Percentiles rank a stretch among this genome's conserved stretches.
phyloP scores from a whole-genome alignment of 768 basidiomycete genomes.

The Cantharellus anzutake region DNA sequence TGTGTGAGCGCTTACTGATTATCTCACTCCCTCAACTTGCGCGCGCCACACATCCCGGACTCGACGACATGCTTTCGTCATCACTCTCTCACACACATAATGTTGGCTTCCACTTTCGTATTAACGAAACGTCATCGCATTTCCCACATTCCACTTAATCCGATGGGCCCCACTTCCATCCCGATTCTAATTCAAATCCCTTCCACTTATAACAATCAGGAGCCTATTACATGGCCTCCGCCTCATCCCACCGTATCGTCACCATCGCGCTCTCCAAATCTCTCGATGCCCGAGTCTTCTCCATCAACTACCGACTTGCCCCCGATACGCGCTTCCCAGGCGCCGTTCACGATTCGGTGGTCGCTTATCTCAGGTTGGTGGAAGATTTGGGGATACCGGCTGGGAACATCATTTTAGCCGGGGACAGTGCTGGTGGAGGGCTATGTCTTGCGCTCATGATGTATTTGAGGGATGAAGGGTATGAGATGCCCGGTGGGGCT shows the following conservation, averaged over 20 bases:
- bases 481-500: slow-evolving; percentile 65
- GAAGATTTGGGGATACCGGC: slow-evolving; percentile 82
- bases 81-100: no score
- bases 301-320: slow-evolving; percentile 87
- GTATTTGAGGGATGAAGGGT: slow-evolving; percentile 86
- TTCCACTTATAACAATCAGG: slow-evolving; percentile 24
- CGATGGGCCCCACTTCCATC: neutral
- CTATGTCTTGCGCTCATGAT: slow-evolving; percentile 68
- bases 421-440: slow-evolving; percentile 90
- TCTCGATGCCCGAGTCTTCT: slow-evolving; percentile 76
- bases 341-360: slow-evolving; percentile 68
- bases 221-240: slow-evolving; percentile 83
- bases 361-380: slow-evolving; percentile 67
- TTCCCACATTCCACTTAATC: no score
- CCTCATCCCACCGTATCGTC: slow-evolving; percentile 75
- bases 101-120: no score
- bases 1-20: neutral
- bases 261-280: slow-evolving; percentile 83
- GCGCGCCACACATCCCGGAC: no score
- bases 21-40: neutral
- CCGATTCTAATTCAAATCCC: neutral
- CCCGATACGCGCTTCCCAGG: slow-evolving; percentile 92
- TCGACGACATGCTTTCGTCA: no score
- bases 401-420: slow-evolving; percentile 70
- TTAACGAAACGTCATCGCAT: no score